These are phyloP conservation scores for Kodamaea alishanica DNA, from an alignment of 1,139 yeast genomes.

Conservation along the genomic window DNA sequence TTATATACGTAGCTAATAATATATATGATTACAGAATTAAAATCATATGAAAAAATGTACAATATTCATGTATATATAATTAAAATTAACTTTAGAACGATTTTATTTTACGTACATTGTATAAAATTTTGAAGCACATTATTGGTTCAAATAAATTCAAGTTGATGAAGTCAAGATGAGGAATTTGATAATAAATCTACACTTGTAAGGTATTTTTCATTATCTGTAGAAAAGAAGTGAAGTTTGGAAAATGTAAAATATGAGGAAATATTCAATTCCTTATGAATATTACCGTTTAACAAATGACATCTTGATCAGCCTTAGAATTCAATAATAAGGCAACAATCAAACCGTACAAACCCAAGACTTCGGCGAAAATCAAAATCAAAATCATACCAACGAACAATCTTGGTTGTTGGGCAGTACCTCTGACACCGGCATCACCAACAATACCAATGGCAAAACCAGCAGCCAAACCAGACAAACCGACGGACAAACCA, in stretches of 20 bases:
- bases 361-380: constrained; percentile 98
- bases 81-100: too few relatives aligned
- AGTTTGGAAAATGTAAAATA: not conserved
- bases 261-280: too few relatives aligned
- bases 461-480: constrained; percentile 97
- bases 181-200: not conserved
- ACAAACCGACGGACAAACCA: constrained; percentile 94
- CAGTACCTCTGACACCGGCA: constrained; percentile 96
- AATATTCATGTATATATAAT: not conserved
- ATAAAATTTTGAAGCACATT: not conserved
- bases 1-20: constrained; percentile 21
- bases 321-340: constrained; percentile 96
- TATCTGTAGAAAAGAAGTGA: not conserved
- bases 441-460: constrained; percentile 99
- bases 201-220: not conserved
- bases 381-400: constrained; percentile 96
- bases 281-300: constrained; percentile 38
- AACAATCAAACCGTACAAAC: constrained; percentile 95
- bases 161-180: not conserved
- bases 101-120: too few relatives aligned
- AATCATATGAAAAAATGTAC: constrained; percentile 1
- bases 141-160: not conserved
- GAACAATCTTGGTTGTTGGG: constrained; percentile 94
- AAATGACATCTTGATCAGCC: constrained; percentile 86
- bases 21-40: not conserved